Conservation (phyloP, 257 asterid species). For the Vinca minor region DNA sequence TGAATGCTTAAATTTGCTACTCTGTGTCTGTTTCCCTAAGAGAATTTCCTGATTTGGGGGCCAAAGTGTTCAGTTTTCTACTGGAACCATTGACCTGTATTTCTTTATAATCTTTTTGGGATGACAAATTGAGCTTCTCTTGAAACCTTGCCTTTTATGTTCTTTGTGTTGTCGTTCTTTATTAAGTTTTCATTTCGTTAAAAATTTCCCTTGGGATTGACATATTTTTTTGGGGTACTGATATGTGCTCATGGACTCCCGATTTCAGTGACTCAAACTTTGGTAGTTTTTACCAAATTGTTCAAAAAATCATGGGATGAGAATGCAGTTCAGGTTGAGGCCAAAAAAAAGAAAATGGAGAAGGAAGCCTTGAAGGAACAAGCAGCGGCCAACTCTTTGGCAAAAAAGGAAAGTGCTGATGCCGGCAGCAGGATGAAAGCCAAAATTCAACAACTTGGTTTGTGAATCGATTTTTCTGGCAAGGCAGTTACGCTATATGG, state of each 20-base stretch:
- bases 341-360: constrained; percentile 84
- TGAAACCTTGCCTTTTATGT: not conserved
- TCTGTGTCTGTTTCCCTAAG: not conserved
- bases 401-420: constrained; percentile 59
- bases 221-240: not conserved
- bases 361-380: no score
- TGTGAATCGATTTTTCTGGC: constrained; percentile 25
- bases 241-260: constrained; percentile 11
- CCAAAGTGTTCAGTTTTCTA: not conserved
- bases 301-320: constrained; percentile 81
- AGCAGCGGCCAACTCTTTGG: constrained; percentile 56
- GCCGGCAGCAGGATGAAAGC: constrained; percentile 39
- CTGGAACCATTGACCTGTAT: no score
- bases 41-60: not conserved
- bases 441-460: constrained; percentile 35
- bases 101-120: no score
- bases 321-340: constrained; percentile 71
- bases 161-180: not conserved
- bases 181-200: not conserved
- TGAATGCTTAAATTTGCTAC: not conserved
- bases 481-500: not conserved
- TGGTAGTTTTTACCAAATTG: constrained; percentile 74
- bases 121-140: no score
- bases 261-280: constrained; percentile 77
- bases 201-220: not conserved